Evolutionary conservation across 768 basidiomycete species (phyloP), one percentile per base, ranked within the genome.

Genomic region (button mushroom (Agaricus bisporus)): DNA sequence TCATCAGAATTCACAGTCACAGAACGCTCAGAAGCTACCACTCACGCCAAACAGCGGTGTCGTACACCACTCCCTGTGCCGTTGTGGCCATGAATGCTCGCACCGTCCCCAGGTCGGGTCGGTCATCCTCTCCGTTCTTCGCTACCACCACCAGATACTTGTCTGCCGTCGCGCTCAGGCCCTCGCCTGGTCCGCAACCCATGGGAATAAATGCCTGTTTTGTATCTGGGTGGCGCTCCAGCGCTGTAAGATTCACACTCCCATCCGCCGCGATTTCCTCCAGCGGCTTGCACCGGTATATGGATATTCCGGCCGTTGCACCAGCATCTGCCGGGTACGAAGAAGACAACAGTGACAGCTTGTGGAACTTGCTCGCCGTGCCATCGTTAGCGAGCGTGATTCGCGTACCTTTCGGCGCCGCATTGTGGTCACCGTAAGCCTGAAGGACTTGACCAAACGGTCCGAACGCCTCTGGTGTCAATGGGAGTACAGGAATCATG

Each of bases 141-240:
- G 92, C 91, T 1, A 93, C 95, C 15, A 95, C 84, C 10, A 95
- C 91, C 41, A 98, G 71, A 66, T 95, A 95, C 32, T 70, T 67
- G 22, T 70, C 67, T 0, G 77, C 79, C 5, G 79, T 71, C 20
- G 80, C 78, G 22, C 58, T 66, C 58, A 79, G 70, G 28, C 72
- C 73, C 58, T 79, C 78, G 39, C 69, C 78, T 39, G 60, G 67
- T 20, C 79, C 81, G 38, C 70, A 68, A 4, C 92, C 91, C 91
- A 98, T 93, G 8, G 97, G 95, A 53, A 98, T 80, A 68, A 98
- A 98, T 5, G 88, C 85, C 66, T 98, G 95, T 59, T 86, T 95
- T 11, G 90, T 95, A 66, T 77, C 88, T 26, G 85, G 78, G 63
- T 99, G 97, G 28, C 95, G 77, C 68, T 99, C 97, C 56, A 98